phyloP scores from a whole-genome alignment of 1,284 basidiomycete genomes.

The Entoloma clypeatum region DNA sequence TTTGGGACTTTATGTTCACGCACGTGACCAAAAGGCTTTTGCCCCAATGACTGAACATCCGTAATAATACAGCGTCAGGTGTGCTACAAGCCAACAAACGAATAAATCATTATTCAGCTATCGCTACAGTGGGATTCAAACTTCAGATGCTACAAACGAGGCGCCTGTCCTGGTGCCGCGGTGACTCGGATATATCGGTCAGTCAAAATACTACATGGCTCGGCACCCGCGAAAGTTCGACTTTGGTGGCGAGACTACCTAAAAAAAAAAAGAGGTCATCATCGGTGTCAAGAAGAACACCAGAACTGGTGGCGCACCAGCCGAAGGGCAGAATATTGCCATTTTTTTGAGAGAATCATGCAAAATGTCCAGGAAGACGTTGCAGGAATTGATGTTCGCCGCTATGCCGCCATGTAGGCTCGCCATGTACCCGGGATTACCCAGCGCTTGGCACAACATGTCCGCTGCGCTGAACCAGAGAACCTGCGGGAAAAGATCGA shows the following conservation, averaged over 20 bases:
- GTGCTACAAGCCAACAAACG: too few species aligned
- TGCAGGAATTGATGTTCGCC: slow-evolving; percentile 6
- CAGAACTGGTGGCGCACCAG: too few species aligned
- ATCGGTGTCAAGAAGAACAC: not conserved
- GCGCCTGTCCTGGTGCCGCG: too few species aligned
- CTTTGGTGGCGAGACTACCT: slow-evolving; percentile 15
- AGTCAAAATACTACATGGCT: too few species aligned
- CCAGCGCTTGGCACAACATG: slow-evolving; percentile 18
- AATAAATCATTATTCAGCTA: too few species aligned
- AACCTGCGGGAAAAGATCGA: slow-evolving; percentile 12
- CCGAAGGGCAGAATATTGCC: slow-evolving; percentile 14
- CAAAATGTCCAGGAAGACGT: slow-evolving; percentile 13
- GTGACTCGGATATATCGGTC: too few species aligned
- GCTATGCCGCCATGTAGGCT: slow-evolving; percentile 3
- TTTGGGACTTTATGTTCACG: too few species aligned
- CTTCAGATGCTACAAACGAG: too few species aligned
- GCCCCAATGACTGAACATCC: too few species aligned
- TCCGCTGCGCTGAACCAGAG: slow-evolving; percentile 21
- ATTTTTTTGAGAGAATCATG: slow-evolving; percentile 12
- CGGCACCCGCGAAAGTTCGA: slow-evolving; percentile 14
- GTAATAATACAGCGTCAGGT: too few species aligned
- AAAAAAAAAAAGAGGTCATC: slow-evolving; percentile 2
- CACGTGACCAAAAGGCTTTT: too few species aligned
- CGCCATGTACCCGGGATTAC: slow-evolving; percentile 5
- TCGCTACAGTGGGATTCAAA: too few species aligned